These are phyloP conservation scores for Clavispora santaluciae DNA, from an alignment of 805 yeast species.

Conservation along the genomic window DNA sequence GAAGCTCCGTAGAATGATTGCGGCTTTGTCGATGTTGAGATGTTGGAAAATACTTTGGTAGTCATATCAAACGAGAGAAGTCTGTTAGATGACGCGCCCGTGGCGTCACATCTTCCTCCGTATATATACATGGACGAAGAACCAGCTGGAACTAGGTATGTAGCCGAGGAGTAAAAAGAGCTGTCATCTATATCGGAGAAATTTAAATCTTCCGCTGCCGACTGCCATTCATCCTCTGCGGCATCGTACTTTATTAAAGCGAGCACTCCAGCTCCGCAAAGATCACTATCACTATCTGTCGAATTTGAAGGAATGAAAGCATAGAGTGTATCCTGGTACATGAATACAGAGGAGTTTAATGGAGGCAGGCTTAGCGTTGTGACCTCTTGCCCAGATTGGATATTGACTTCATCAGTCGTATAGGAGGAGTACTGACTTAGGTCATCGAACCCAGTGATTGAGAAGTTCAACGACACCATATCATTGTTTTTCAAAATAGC, in stretches of 20 bases:
- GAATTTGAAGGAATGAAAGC: constrained; percentile 19
- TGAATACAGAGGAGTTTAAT: constrained; percentile 25
- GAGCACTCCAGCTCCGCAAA: constrained; percentile 27
- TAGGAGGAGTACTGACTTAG: constrained; percentile 3
- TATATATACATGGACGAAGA: constrained; percentile 44
- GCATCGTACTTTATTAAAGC: constrained; percentile 19
- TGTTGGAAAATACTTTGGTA: constrained; percentile 29
- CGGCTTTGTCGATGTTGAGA: constrained; percentile 49
- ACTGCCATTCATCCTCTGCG: constrained; percentile 18
- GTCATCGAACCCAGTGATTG: constrained; percentile 26
- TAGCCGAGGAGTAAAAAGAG: constrained; percentile 30
- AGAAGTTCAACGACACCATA: constrained; percentile 31
- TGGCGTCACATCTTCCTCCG: constrained; percentile 42
- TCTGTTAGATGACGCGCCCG: constrained; percentile 32
- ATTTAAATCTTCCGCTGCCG: constrained; percentile 13
- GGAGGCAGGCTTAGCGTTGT: constrained; percentile 28
- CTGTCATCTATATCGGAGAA: constrained; percentile 22
- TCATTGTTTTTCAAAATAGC: constrained; percentile 34
- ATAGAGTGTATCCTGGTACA: constrained; percentile 24
- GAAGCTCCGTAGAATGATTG: constrained; percentile 52
- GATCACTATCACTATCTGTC: constrained; percentile 5
- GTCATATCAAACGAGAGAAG: constrained; percentile 41
- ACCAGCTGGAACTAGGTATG: constrained; percentile 38
- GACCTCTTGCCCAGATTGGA: constrained; percentile 19
- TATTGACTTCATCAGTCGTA: constrained; percentile 11